These are phyloP conservation scores for Diaporthe humulicola DNA, from an alignment of 2,329 filamentous ascomycete species.

Conservation along the genomic window DNA sequence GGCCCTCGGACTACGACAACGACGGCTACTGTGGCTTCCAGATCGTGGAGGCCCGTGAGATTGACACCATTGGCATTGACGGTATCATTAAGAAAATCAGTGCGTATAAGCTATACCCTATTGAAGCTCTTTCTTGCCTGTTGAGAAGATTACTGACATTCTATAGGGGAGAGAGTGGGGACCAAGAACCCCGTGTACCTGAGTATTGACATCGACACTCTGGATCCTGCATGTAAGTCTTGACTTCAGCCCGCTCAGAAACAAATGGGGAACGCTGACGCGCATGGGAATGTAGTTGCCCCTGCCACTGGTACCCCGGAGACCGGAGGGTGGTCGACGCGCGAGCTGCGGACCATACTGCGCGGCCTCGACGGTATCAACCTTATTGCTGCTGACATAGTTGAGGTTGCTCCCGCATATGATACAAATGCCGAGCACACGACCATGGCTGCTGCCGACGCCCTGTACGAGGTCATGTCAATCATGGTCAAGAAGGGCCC, in stretches of 20 bases:
- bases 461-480: constrained; percentile 83
- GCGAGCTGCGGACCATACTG: constrained; percentile 79
- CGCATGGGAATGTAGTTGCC: constrained; percentile 62
- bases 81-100: constrained; percentile 85
- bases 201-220: constrained; percentile 87
- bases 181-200: constrained; percentile 83
- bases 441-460: constrained; percentile 80
- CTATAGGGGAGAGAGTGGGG: constrained; percentile 72
- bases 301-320: constrained; percentile 82
- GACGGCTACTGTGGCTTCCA: constrained; percentile 88
- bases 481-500: constrained; percentile 86
- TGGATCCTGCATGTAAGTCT: constrained; percentile 81
- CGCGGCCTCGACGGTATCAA: constrained; percentile 78
- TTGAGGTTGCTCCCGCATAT: constrained; percentile 80
- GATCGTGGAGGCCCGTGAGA: constrained; percentile 79
- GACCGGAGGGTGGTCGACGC: constrained; percentile 81
- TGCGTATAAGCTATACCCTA: not conserved
- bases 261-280: constrained; percentile 17
- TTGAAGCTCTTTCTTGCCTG: not conserved
- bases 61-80: constrained; percentile 66
- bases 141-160: not conserved
- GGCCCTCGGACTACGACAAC: constrained; percentile 85
- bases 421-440: constrained; percentile 80
- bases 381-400: constrained; percentile 78
- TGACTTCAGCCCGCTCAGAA: not conserved